Percentiles rank a stretch among this genome's conserved stretches.
These are phyloP conservation scores for Arabidopsis lyrata DNA, from an alignment of 441 rosid genomes.

Conservation along the genomic window DNA sequence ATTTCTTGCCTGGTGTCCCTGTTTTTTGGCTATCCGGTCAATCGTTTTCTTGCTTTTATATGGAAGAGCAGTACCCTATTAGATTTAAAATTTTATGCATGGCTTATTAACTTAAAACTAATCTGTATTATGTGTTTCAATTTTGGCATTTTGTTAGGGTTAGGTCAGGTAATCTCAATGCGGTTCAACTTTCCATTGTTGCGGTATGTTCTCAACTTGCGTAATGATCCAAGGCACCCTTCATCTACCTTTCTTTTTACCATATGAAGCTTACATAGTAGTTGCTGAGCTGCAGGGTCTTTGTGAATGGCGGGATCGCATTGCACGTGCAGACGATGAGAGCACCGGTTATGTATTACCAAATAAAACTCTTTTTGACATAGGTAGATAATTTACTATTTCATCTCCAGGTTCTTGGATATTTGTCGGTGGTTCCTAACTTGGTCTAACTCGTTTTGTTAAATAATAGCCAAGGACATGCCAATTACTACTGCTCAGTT, in stretches of 20 bases:
- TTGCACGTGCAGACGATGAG: constrained; percentile 91
- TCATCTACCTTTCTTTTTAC: constrained; percentile 6
- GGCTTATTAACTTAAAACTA: constrained; percentile 8
- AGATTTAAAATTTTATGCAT: background rate
- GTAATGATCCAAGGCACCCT: constrained; percentile 5
- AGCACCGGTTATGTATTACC: constrained; percentile 95
- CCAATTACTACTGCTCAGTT: constrained; percentile 68
- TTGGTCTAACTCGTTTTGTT: constrained; percentile 37
- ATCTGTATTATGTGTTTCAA: constrained; percentile 28
- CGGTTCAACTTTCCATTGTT: constrained; percentile 87
- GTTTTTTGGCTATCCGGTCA: constrained; percentile 12
- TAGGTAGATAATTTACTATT: constrained; percentile 57
- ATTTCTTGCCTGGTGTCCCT: constrained; percentile 16
- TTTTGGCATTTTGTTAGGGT: constrained; percentile 58
- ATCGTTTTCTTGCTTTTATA: constrained; percentile 18
- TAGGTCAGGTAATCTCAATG: constrained; percentile 65
- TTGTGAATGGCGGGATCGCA: constrained; percentile 81
- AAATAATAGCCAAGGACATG: constrained; percentile 80
- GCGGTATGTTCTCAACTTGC: constrained; percentile 58
- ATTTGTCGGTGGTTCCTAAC: constrained; percentile 18
- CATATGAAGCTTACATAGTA: constrained; percentile 29
- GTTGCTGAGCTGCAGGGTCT: constrained; percentile 65
- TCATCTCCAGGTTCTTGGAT: constrained; percentile 5
- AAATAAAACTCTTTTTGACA: constrained; percentile 82
- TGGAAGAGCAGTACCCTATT: background rate